Conservation (phyloP, 2,329 filamentous ascomycete genomes). For the Dryadomyces quercus-mongolicae region DNA sequence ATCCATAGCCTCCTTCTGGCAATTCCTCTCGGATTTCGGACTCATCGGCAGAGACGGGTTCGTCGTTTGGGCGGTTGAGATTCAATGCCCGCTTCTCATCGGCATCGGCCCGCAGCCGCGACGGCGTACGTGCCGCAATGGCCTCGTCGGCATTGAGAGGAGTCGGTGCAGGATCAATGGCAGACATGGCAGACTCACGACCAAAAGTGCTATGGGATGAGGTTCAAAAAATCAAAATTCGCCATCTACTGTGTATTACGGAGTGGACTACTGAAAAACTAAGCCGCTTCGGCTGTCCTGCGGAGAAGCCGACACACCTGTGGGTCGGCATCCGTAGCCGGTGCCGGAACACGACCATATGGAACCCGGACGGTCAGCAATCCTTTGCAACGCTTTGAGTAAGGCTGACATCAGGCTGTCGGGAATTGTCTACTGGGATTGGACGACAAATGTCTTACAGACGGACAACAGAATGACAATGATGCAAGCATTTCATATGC, state of each 20-base stretch:
- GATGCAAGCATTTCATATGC: no score
- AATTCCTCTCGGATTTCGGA: conserved; percentile 18
- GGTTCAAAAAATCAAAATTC: no score
- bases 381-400: no score
- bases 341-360: neutral
- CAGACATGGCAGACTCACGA: neutral
- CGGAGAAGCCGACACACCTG: neutral
- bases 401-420: no score
- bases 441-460: no score
- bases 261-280: neutral
- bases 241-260: no score
- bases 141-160: neutral
- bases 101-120: neutral
- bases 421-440: no score
- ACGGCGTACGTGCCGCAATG: conserved; percentile 3
- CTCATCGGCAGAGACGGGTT: neutral
- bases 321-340: neutral
- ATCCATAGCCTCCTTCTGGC: conserved; percentile 48
- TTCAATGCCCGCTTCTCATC: conserved; percentile 9
- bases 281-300: neutral
- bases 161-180: conserved; percentile 1
- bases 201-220: neutral
- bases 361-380: no score
- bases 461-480: no score
- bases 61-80: neutral